Conservation (phyloP, 129 eudicot species). For the Centella asiatica region DNA sequence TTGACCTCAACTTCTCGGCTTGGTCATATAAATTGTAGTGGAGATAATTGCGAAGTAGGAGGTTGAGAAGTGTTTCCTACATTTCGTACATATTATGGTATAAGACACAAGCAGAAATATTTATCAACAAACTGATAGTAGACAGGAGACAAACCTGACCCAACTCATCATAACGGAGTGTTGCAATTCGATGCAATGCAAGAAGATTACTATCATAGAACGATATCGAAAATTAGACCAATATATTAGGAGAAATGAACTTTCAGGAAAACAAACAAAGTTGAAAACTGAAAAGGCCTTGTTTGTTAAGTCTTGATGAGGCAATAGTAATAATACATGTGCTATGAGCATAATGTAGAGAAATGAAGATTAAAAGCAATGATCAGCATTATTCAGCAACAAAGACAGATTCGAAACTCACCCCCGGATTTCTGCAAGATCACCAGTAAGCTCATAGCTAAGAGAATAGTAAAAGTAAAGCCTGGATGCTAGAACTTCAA, state of each 20-base stretch:
- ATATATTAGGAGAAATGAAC: not conserved
- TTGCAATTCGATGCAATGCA: slow-evolving; percentile 85
- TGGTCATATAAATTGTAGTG: slow-evolving; percentile 92
- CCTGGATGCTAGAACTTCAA: slow-evolving; percentile 83
- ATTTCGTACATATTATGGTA: slow-evolving; percentile 6
- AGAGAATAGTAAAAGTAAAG: slow-evolving; percentile 80
- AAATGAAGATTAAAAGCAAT: not conserved
- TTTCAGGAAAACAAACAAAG: too few relatives aligned
- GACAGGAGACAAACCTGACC: slow-evolving; percentile 68
- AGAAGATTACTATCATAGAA: slow-evolving; percentile 59
- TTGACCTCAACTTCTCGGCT: slow-evolving; percentile 92
- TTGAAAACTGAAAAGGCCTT: too few relatives aligned
- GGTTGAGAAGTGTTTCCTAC: slow-evolving; percentile 95
- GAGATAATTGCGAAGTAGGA: slow-evolving; percentile 83
- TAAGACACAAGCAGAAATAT: slow-evolving; percentile 7
- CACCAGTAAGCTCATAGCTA: slow-evolving; percentile 77
- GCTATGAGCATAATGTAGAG: not conserved
- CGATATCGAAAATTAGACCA: slow-evolving; percentile 11
- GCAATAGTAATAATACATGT: too few relatives aligned
- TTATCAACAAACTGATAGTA: not conserved
- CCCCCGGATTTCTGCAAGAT: slow-evolving; percentile 96
- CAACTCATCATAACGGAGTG: slow-evolving; percentile 87
- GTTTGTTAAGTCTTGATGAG: too few relatives aligned
- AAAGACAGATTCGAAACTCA: slow-evolving; percentile 27
- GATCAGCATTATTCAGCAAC: not conserved